phyloP scores from a whole-genome alignment of 2,329 filamentous ascomycete species.

The Fusarium nematophilum region DNA sequence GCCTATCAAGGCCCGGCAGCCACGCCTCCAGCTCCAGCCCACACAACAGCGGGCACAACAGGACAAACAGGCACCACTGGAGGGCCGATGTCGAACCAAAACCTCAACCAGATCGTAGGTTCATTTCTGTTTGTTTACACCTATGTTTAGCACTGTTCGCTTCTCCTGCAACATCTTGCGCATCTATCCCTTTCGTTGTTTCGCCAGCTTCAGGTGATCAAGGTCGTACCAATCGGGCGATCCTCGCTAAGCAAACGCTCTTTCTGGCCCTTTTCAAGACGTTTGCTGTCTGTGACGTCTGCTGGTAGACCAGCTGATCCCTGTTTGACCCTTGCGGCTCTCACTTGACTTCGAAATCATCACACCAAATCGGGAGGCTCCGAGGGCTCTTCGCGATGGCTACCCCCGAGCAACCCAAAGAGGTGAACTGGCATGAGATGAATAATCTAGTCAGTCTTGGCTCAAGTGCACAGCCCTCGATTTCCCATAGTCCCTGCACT shows the following conservation, averaged over 20 bases:
- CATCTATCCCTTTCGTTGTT: too few species aligned
- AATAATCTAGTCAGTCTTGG: background rate
- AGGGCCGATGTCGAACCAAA: slow-evolving; percentile 79
- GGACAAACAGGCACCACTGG: slow-evolving; percentile 49
- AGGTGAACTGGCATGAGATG: too few species aligned
- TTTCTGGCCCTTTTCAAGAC: background rate
- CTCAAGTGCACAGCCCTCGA: background rate
- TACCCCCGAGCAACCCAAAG: too few species aligned
- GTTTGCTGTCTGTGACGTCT: background rate
- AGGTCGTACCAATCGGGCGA: background rate
- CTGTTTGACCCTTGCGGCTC: background rate
- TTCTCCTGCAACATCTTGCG: background rate
- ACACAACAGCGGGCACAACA: slow-evolving; percentile 39
- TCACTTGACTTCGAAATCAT: background rate
- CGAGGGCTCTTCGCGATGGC: too few species aligned
- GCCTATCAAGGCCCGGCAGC: slow-evolving; percentile 48
- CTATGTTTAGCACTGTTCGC: background rate
- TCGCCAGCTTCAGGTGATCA: too few species aligned
- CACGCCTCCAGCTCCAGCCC: slow-evolving; percentile 48
- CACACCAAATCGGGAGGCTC: background rate
- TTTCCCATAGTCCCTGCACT: background rate
- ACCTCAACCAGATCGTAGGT: slow-evolving; percentile 95
- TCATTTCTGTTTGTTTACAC: slow-evolving; percentile 31
- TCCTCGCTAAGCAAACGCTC: background rate
- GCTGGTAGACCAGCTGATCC: background rate